Base-by-base conservation (phyloP, 2,329 filamentous ascomycete species). In the Fusarium xylarioides region DNA sequence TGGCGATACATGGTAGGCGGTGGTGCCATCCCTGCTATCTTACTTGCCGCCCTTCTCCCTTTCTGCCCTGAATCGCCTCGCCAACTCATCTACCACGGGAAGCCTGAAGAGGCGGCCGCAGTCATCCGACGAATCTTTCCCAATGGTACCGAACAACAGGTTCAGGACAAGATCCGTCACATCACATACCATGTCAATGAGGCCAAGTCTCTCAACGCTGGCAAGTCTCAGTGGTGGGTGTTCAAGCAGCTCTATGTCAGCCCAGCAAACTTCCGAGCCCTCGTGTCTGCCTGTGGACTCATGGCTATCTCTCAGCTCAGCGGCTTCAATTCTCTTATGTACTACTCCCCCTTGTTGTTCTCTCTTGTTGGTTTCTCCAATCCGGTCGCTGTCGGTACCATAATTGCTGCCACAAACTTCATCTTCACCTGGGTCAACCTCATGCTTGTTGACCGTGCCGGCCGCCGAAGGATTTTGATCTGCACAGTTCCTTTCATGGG, bases 281-380 rank as follows among this genome's bases (percentile, higher is more conserved):
- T 86, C 19, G 75, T 86, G 43, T 79, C 81, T 46, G 85, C 84
- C 6, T 87, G 85, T 61, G 83, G 84, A n/a, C 74, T 87, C n/a
- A 87, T 87, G 85, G 86, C 84, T 23, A 84, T 87, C 46, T 83
- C 81, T 19, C 86, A 88, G 79, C 85, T 88, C 46, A 81, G 84
- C 11, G 86, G 86, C 0, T 86, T 89, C 77, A 89, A 88, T 67
- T 85, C 86, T 4, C 79, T 88, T 42, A 80, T 83, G 67, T 87
- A 87, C 77, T 88, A 87, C 76, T 85, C 83, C 0, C 85, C 85
- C 0, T 84, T 83, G 1, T 77, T 88, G 1, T 88, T 89, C 71
- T 77, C 80, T 2, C 82, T 87, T 7, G 85, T 87, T 32, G 85
- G 86, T 2, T 87, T 88, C 75, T 77, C 80, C 23, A 85, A 87